phyloP scores from a whole-genome alignment of 139 green algal genomes.

The Chlorella sp. region DNA sequence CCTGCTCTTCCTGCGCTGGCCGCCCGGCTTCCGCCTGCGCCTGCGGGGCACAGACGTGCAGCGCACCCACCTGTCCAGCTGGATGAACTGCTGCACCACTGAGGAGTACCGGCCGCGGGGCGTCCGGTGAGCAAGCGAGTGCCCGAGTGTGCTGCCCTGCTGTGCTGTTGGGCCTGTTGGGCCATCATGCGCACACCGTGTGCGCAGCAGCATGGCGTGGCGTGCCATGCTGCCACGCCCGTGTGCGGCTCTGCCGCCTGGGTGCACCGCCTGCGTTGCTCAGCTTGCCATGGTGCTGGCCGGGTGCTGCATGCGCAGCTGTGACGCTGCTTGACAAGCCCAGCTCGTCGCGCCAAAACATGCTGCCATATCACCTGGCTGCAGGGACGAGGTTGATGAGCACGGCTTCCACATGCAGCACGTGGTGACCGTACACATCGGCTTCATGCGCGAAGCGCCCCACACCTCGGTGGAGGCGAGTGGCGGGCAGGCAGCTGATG shows the following conservation, averaged over 20 bases:
- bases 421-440: slow-evolving; percentile 37
- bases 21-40: slow-evolving; percentile 34
- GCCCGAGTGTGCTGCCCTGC: too few relatives aligned
- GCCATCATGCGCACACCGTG: too few relatives aligned
- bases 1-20: slow-evolving; percentile 53
- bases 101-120: slow-evolving; percentile 39
- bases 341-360: background rate
- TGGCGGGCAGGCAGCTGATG: too few relatives aligned
- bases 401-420: slow-evolving; percentile 28
- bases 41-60: slow-evolving; percentile 30
- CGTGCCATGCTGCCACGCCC: background rate
- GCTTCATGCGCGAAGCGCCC: slow-evolving; percentile 29
- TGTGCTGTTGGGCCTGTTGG: too few relatives aligned
- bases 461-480: slow-evolving; percentile 36
- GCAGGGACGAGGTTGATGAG: slow-evolving; percentile 12
- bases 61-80: slow-evolving; percentile 13
- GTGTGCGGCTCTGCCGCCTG: background rate
- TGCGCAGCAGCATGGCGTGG: too few relatives aligned
- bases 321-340: background rate
- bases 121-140: slow-evolving; percentile 8
- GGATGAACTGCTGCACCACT: slow-evolving; percentile 10
- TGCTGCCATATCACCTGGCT: background rate
- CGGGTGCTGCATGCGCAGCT: background rate
- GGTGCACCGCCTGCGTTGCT: background rate
- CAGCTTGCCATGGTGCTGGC: background rate